Evolutionary conservation across 805 yeast species (phyloP), one percentile per base, ranked within the genome.

Genomic region (Pichia insulana): DNA sequence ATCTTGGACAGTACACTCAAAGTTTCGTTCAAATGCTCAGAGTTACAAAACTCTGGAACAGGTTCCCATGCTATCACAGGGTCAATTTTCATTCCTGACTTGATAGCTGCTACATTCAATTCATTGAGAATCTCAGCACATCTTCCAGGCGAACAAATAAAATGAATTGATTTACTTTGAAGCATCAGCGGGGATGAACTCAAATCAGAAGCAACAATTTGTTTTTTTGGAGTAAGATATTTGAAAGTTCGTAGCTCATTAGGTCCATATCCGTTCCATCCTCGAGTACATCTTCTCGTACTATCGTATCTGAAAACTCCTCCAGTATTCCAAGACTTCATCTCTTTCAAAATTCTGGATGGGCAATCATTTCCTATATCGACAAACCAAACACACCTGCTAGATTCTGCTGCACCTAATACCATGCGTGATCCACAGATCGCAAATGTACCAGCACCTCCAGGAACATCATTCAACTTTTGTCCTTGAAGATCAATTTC

Each of bases 381-480:
- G 1, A 88, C 71, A 10, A 89, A 74, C 64, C 89, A 83, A 2
- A 79, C 71, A n/a, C 80, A 68, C 7, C 55, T 55, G 3, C 49
- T 33, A 0, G 75, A 63, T 17, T 58, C 45, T 0, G 47, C 48
- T 0, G 53, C 44, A 0, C 75, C 70, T 8, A 74, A 55, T 1
- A 77, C 65, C 39, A 84, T 65, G 19, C 89, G 64, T 0, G 86
- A 78, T 0, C 96, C 96, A 13, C 83, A 63, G 1, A 79, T 73
- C 2, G 88, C 88, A 58, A 73, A 89, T 1, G 90, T 75, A 0
- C 95, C 96, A 2, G 89, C 97, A 2, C 97, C 97, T 0, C 97
- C 97, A 37, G 85, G 68, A 7, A 89, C 69, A 56, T 84, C 59
- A 47, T 52, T 57, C 49, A 65, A 67, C 19, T 63, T 52, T 33